Conservation (phyloP, 2,329 filamentous ascomycete species). For the Colletotrichum sp. region DNA sequence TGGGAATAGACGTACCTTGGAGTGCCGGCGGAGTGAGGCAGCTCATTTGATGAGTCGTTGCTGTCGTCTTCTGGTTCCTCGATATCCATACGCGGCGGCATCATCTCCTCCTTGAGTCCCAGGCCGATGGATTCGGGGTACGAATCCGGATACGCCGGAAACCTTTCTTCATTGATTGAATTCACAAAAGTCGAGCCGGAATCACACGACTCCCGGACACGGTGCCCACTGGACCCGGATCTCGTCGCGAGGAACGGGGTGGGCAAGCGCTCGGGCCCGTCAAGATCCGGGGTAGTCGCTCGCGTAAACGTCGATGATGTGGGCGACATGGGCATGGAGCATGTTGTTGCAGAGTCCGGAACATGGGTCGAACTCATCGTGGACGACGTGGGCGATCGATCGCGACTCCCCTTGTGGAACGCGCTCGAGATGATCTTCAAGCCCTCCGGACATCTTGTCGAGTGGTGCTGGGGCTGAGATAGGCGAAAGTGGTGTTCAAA, state of each 20-base stretch:
- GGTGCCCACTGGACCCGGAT: constrained; percentile 2
- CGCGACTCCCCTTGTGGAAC: constrained; percentile 5
- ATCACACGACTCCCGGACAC: constrained; percentile 29
- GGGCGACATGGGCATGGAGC: constrained; percentile 30
- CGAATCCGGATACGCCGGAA: constrained; percentile 14
- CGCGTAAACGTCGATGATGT: constrained; percentile 22
- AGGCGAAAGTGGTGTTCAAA: constrained; percentile 10
- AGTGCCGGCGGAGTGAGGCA: constrained; percentile 3
- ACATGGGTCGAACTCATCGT: constrained; percentile 40
- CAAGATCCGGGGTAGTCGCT: constrained; percentile 21
- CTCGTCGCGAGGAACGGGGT: constrained; percentile 8
- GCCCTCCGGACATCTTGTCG: constrained; percentile 17
- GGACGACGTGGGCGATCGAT: constrained; percentile 41
- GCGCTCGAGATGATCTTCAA: constrained; percentile 16
- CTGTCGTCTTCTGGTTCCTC: background rate
- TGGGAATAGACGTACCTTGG: background rate
- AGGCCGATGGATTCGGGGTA: background rate
- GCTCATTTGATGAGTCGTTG: background rate
- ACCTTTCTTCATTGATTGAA: constrained; percentile 14
- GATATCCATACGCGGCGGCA: constrained; percentile 27
- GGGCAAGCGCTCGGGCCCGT: constrained; percentile 10
- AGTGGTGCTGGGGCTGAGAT: background rate
- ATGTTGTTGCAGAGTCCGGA: constrained; percentile 42
- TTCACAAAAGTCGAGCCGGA: constrained; percentile 42
- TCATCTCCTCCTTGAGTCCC: constrained; percentile 33